These are phyloP conservation scores for Kitagawia praeruptora DNA, from an alignment of 129 eudicot genomes.

Conservation along the genomic window DNA sequence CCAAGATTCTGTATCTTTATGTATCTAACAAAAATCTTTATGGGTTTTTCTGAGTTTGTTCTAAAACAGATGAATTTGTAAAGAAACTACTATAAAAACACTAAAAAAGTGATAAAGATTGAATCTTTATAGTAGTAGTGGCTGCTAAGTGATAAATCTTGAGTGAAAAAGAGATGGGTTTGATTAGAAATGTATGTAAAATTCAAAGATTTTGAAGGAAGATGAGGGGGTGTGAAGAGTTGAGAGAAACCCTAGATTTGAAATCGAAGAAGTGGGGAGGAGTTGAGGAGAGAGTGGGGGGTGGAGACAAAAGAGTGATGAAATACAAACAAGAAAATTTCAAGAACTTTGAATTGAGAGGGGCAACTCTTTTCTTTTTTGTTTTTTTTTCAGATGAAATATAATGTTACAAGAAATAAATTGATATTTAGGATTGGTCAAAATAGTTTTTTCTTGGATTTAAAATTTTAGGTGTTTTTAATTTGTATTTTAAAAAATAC, in stretches of 20 bases:
- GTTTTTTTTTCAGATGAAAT: not conserved
- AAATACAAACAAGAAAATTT: constrained; percentile 22
- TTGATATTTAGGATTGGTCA: too few relatives aligned
- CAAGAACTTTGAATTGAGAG: not conserved
- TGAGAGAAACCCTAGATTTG: constrained; percentile 72
- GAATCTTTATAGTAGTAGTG: not conserved
- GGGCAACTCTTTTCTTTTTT: not conserved
- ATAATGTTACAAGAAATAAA: not conserved
- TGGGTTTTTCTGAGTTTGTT: constrained; percentile 40
- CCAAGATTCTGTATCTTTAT: not conserved
- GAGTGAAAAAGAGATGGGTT: not conserved
- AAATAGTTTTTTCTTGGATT: too few relatives aligned
- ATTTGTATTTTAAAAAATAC: too few relatives aligned
- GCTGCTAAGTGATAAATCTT: constrained; percentile 13
- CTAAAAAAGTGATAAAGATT: constrained; percentile 13
- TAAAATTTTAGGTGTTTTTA: too few relatives aligned
- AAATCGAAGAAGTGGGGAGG: constrained; percentile 33
- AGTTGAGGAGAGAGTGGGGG: constrained; percentile 18
- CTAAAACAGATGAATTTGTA: constrained; percentile 61
- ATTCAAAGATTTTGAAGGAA: not conserved
- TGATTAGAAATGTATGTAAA: not conserved
- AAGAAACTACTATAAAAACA: not conserved
- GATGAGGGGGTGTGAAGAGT: not conserved
- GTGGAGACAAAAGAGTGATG: constrained; percentile 55
- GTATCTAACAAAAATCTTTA: constrained; percentile 5